Evolutionary conservation across 805 yeast genomes (phyloP).

Genomic region (Peterozyma toletana): DNA sequence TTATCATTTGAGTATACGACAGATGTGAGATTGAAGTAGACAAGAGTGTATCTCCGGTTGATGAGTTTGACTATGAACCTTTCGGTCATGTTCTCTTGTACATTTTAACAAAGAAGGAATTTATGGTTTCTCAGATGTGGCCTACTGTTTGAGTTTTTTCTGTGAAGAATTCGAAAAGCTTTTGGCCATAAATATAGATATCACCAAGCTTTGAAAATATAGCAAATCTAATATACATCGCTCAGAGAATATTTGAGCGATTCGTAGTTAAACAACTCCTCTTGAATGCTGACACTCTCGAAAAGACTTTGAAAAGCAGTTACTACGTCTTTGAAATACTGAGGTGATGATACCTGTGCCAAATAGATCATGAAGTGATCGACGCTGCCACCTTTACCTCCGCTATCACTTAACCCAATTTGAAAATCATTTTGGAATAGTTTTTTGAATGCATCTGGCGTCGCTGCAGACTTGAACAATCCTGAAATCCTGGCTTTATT

Average conservation of each 20-base stretch:
- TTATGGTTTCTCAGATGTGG: too few species aligned
- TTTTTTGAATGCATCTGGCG: not conserved
- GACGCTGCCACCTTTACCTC: not conserved
- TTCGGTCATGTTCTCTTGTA: conserved; percentile 9
- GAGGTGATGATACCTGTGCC: not conserved
- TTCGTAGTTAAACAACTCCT: not conserved
- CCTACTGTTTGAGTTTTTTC: too few species aligned
- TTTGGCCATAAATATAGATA: too few species aligned
- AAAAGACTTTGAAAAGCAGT: not conserved
- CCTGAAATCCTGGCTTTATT: not conserved
- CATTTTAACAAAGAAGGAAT: not conserved
- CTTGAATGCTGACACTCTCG: not conserved
- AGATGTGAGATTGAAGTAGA: conserved; percentile 2
- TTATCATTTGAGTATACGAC: not conserved
- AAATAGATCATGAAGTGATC: conserved; percentile 3
- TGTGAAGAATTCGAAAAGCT: too few species aligned
- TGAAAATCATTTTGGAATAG: not conserved
- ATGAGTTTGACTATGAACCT: conserved; percentile 4
- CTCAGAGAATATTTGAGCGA: too few species aligned
- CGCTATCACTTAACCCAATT: not conserved
- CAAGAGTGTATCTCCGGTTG: conserved; percentile 9
- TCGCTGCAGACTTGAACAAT: not conserved
- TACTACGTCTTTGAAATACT: not conserved
- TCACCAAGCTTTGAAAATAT: too few species aligned
- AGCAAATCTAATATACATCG: too few species aligned